These are phyloP conservation scores for Neonectria magnoliae DNA, from an alignment of 2,329 filamentous ascomycete species.

Conservation along the genomic window DNA sequence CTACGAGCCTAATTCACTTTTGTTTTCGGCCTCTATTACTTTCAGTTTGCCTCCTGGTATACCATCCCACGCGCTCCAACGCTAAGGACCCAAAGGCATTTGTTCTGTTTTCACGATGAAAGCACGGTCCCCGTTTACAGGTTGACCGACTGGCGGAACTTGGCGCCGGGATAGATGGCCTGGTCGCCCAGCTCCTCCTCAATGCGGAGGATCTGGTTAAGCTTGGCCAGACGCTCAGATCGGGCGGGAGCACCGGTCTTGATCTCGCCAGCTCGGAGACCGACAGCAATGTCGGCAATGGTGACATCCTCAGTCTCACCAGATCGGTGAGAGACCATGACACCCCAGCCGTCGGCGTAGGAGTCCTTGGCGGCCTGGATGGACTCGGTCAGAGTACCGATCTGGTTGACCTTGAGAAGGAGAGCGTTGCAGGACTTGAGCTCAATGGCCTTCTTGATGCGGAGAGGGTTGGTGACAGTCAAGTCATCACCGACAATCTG, in stretches of 20 bases:
- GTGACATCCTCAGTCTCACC: conserved; percentile 99
- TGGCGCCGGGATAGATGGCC: conserved; percentile 89
- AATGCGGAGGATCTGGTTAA: conserved; percentile 99
- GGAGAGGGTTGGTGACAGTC: conserved; percentile 98
- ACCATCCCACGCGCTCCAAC: conserved; percentile 34
- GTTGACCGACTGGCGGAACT: conserved; percentile 92
- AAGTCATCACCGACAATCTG: conserved; percentile 99
- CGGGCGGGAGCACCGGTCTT: conserved; percentile 97
- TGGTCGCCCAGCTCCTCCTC: conserved; percentile 97
- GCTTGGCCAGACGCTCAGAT: conserved; percentile 98
- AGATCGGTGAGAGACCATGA: conserved; percentile 99
- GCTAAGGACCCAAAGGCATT: conserved; percentile 38
- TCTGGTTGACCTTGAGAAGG: conserved; percentile 99
- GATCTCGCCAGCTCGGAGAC: conserved; percentile 96
- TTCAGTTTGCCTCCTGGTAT: conserved; percentile 40
- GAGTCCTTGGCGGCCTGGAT: conserved; percentile 99
- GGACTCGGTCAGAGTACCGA: conserved; percentile 97
- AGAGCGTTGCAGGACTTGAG: conserved; percentile 99
- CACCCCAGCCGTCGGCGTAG: conserved; percentile 93
- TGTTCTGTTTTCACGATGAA: conserved; percentile 16
- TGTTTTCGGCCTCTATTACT: conserved; percentile 43
- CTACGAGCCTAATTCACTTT: conserved; percentile 39
- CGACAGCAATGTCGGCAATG: conserved; percentile 97
- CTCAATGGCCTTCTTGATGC: conserved; percentile 99
- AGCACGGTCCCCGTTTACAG: conserved; percentile 67